Conservation (phyloP, 1,284 basidiomycete genomes). For the Cyathus pygmaeus region DNA sequence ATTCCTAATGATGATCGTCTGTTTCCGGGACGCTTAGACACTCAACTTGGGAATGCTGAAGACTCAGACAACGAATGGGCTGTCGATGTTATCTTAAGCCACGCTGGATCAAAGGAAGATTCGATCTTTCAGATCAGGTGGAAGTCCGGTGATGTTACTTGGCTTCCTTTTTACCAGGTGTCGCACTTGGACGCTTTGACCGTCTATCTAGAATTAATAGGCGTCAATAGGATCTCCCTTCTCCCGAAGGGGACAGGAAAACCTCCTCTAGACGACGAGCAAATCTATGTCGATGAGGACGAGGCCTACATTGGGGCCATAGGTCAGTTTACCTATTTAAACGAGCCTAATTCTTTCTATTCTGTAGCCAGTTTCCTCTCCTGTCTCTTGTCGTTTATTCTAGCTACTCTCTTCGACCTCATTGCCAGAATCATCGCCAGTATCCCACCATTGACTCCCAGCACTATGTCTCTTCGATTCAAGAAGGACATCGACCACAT, state of each 20-base stretch:
- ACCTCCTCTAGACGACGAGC: not conserved
- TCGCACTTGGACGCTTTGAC: conserved; percentile 26
- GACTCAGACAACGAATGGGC: conserved; percentile 34
- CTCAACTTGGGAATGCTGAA: conserved; percentile 9
- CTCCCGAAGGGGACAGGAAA: not conserved
- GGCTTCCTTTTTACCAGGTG: conserved; percentile 37
- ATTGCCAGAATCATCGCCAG: no score
- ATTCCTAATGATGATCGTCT: conserved; percentile 35
- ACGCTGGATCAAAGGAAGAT: conserved; percentile 29
- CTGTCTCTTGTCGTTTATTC: not conserved
- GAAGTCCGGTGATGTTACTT: conserved; percentile 43
- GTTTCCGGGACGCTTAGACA: conserved; percentile 32
- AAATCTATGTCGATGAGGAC: not conserved
- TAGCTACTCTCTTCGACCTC: not conserved
- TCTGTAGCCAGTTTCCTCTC: not conserved
- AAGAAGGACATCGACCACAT: no score
- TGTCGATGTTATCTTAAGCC: conserved; percentile 37
- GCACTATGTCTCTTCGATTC: no score
- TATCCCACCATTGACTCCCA: no score
- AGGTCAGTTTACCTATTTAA: not conserved
- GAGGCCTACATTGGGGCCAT: not conserved
- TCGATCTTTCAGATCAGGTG: conserved; percentile 43
- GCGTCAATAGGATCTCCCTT: not conserved
- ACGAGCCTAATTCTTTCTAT: not conserved
- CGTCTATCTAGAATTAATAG: not conserved